Conservation (phyloP, 768 basidiomycete species). For the Tylopilus sp. region DNA sequence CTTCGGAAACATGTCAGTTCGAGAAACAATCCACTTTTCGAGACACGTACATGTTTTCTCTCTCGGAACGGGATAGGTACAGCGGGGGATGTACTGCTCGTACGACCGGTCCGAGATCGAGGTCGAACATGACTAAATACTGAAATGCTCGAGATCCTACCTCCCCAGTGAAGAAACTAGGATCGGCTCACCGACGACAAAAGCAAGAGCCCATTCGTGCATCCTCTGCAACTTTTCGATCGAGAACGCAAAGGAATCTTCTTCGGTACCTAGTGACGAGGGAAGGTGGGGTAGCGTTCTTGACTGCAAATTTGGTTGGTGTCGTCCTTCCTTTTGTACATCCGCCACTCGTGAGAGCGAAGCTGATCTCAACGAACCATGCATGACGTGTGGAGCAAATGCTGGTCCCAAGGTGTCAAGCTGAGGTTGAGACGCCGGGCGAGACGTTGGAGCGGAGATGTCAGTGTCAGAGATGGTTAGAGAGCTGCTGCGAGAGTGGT, state of each 20-base stretch:
- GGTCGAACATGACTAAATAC: constrained; percentile 75
- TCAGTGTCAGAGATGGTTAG: constrained; percentile 24
- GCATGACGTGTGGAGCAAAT: background rate
- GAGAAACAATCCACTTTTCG: background rate
- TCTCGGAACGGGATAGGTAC: constrained; percentile 60
- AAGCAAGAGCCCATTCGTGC: constrained; percentile 63
- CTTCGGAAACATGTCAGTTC: constrained; percentile 37
- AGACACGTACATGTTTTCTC: constrained; percentile 72
- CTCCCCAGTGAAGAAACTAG: background rate
- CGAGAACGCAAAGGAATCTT: constrained; percentile 47
- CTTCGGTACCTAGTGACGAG: constrained; percentile 33
- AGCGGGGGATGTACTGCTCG: constrained; percentile 66
- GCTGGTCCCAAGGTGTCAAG: background rate
- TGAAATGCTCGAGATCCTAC: background rate
- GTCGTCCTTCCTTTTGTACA: constrained; percentile 10
- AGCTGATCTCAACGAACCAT: constrained; percentile 29
- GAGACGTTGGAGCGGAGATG: constrained; percentile 17
- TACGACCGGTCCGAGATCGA: constrained; percentile 82
- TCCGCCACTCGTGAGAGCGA: constrained; percentile 33
- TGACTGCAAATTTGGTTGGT: constrained; percentile 39
- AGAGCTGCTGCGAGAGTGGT: constrained; percentile 24
- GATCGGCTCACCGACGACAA: constrained; percentile 58
- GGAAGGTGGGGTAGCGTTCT: constrained; percentile 43
- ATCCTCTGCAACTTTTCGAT: constrained; percentile 46
- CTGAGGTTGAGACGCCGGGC: constrained; percentile 13